Base-by-base conservation (phyloP, 2,329 filamentous ascomycete genomes). In the Fusarium subtropicale region DNA sequence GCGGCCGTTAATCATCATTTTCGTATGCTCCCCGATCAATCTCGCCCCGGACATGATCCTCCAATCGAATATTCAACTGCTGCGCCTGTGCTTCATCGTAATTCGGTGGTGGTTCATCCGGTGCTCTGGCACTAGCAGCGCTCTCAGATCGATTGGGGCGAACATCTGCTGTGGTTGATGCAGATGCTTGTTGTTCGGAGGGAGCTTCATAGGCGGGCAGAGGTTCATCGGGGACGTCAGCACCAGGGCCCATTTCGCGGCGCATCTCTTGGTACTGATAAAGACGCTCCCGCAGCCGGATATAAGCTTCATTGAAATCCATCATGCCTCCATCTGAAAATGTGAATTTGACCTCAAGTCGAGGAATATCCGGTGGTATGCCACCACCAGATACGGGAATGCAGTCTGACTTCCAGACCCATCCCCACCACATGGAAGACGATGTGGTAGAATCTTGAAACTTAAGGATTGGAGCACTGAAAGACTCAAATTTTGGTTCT, bases 311-410 rank as follows among this genome's bases (percentile, higher is more conserved):
- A 74, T 94, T 91, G 76, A 97, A 98, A 72, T 97, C 94, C 78
- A 92, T 96, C 61, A 94, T 94, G n/a, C 95, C 95, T 44, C 95
- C 95, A 67, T 98, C 94, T 77, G 94, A 94, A 84, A 98, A 98
- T 24, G 91, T 94, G 74, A 97, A 86, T 77, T 92, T 94, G 71
- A 97, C 80, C 74, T 96, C 93, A 44, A 97, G 84, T 30, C 90
- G 88, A 20, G 90, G 86, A 66, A 93, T 86, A 24, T 91, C 84
- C 7, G 90, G 81, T 1, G 94, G 92, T 52, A 97, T 92, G 51
- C 93, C 92, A 38, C 96, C 96, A 36, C 92, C 92, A 1, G 91
- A 83, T 26, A 97, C 92, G 3, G 95, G 93, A 73, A 91, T 91
- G 61, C 97, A 89, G 45, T 91, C 82, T 26, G 92, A 91, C 58